These are phyloP conservation scores for Periconia digitata DNA, from an alignment of 2,329 filamentous ascomycete genomes.

Conservation along the genomic window DNA sequence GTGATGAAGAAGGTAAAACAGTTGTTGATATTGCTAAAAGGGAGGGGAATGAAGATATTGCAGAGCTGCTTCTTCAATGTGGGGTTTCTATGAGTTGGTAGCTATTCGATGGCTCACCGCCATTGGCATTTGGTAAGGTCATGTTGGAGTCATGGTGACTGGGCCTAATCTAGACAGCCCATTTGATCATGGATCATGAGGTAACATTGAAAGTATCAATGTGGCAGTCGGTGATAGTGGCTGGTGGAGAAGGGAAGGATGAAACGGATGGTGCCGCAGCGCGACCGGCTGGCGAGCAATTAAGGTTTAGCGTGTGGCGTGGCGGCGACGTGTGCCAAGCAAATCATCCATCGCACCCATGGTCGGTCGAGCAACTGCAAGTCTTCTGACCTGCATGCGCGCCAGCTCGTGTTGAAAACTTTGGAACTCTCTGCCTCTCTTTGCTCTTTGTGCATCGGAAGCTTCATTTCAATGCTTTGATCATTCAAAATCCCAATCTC, in stretches of 20 bases:
- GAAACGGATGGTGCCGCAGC: background rate
- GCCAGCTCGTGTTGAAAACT: background rate
- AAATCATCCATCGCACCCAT: background rate
- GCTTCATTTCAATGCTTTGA: too few relatives aligned
- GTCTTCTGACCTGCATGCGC: background rate
- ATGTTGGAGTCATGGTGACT: too few relatives aligned
- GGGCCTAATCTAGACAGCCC: too few relatives aligned
- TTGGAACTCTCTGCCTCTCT: background rate
- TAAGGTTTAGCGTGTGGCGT: background rate
- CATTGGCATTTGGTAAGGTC: too few relatives aligned
- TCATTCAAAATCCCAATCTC: too few relatives aligned
- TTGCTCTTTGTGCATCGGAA: too few relatives aligned
- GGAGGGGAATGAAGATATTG: background rate
- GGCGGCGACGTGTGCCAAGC: background rate
- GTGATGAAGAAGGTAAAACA: background rate
- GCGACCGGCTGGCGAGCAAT: background rate
- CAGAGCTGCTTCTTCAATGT: background rate
- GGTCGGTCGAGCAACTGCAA: background rate
- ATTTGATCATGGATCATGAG: too few relatives aligned
- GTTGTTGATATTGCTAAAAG: background rate
- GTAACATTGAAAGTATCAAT: too few relatives aligned
- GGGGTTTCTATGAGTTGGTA: background rate
- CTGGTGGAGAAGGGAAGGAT: background rate
- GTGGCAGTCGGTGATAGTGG: too few relatives aligned
- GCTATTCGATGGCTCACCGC: background rate